Conservation (phyloP, 148 eudicot genomes). For the Talinum fruticosum region DNA sequence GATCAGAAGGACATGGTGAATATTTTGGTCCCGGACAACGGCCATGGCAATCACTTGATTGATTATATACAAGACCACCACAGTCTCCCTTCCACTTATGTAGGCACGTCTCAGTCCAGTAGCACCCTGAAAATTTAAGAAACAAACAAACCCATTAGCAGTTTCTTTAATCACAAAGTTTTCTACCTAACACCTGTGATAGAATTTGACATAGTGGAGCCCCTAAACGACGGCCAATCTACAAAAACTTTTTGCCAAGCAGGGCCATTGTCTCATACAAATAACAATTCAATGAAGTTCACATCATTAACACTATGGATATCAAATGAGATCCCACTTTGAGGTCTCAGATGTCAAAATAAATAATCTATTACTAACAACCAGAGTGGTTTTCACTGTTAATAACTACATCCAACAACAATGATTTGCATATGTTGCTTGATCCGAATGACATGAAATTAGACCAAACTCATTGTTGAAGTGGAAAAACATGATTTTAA, state of each 20-base stretch:
- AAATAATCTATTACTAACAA: no score
- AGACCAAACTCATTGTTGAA: no score
- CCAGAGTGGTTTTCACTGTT: no score
- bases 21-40: constrained; percentile 18
- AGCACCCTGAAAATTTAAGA: constrained; percentile 25
- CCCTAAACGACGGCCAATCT: no score
- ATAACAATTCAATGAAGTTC: not conserved
- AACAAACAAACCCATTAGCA: not conserved
- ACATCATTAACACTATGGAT: not conserved
- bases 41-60: constrained; percentile 31
- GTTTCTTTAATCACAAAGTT: not conserved
- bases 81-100: constrained; percentile 31
- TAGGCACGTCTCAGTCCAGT: constrained; percentile 32
- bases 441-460: no score
- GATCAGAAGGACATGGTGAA: constrained; percentile 28
- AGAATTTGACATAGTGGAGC: not conserved
- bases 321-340: not conserved
- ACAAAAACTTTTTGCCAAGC: no score
- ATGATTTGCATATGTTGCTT: no score
- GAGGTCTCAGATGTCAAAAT: no score
- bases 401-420: no score
- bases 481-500: no score
- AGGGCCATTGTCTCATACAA: not conserved
- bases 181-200: not conserved
- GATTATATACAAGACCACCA: constrained; percentile 38